Evolutionary conservation across 2,329 filamentous ascomycete genomes (phyloP), one percentile per base, ranked within the genome.

Genomic region (Parasarocladium wereldwijsianum): DNA sequence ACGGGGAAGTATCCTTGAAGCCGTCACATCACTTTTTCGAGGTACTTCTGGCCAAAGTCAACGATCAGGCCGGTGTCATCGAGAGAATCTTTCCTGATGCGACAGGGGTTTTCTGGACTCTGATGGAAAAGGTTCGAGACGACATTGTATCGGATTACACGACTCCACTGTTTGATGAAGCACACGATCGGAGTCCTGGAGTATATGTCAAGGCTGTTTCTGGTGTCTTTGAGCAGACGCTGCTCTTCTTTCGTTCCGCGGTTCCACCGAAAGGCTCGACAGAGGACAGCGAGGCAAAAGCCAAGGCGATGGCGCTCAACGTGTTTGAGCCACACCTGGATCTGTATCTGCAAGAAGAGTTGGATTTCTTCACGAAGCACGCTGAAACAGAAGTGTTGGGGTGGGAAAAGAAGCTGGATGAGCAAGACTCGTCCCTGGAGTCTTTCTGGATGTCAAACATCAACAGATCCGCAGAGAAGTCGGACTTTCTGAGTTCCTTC

Each of bases 381-480:
- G 83, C 82, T 10, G 78, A 87, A 36, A 60, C 66, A 2, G 75
- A 87, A 44, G 87, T 98, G 5, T 67, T 60, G 6, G 66, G 73
- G 10, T 98, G 90, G 90, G 87, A 94, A 53, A 84, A 83, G 55
- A 83, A 92, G 47, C 65, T 94, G 18, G 82, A 76, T 0, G 87
- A 93, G 43, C 82, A 94, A 54, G 86, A 93, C 40, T 85, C 83
- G 11, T 81, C 78, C 3, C 76, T 82, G 0, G 90, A 98, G 54
- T 90, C 82, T 0, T 93, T 92, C 47, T 90, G 85, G 57, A 94
- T 96, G 87, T 80, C 79, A 15, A 94, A 85, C 49, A 74, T 96
- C 46, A 94, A 87, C 47, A 71, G 90, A 16, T 85, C 93, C 49
- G 90, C 85, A 1, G 90, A 92, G 38, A 98, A 98, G 57, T 83